These are phyloP conservation scores for Tremella mesenterica DNA, from an alignment of 768 basidiomycete species.

Conservation along the genomic window DNA sequence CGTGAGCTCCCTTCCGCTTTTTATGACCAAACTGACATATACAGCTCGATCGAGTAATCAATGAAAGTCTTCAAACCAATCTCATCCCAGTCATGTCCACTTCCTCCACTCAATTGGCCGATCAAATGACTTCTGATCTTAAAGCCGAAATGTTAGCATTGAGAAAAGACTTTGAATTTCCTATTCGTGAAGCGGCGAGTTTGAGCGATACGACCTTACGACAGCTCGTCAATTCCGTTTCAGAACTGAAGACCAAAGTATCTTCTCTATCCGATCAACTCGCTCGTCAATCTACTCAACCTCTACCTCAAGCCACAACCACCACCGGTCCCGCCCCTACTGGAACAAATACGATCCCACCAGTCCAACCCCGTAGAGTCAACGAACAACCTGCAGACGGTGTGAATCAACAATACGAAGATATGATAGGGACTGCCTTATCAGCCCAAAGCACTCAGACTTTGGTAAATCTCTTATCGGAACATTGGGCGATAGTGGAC, in stretches of 20 bases:
- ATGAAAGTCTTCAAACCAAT: slow-evolving; percentile 16
- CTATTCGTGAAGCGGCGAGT: neutral
- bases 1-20: slow-evolving; percentile 3
- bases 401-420: slow-evolving; percentile 25
- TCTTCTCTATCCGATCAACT: slow-evolving; percentile 27
- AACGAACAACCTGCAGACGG: neutral
- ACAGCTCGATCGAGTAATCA: slow-evolving; percentile 21
- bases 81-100: slow-evolving; percentile 25
- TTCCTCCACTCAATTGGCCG: slow-evolving; percentile 10
- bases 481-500: slow-evolving; percentile 16
- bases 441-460: slow-evolving; percentile 10
- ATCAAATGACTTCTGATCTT: slow-evolving; percentile 27
- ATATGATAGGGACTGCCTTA: slow-evolving; percentile 30
- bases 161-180: slow-evolving; percentile 26
- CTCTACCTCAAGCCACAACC: slow-evolving; percentile 4
- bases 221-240: slow-evolving; percentile 21
- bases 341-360: neutral
- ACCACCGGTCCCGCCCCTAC: slow-evolving; percentile 1
- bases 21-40: neutral
- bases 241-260: slow-evolving; percentile 23
- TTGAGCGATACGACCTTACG: slow-evolving; percentile 10
- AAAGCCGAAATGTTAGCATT: slow-evolving; percentile 39
- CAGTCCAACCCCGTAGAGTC: neutral
- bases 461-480: slow-evolving; percentile 20
- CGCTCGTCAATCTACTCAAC: slow-evolving; percentile 1